Evolutionary conservation across 352 stramenopile genomes (phyloP), one percentile per base, ranked within the genome.

Genomic region (Phytophthora pseudosyringae): DNA sequence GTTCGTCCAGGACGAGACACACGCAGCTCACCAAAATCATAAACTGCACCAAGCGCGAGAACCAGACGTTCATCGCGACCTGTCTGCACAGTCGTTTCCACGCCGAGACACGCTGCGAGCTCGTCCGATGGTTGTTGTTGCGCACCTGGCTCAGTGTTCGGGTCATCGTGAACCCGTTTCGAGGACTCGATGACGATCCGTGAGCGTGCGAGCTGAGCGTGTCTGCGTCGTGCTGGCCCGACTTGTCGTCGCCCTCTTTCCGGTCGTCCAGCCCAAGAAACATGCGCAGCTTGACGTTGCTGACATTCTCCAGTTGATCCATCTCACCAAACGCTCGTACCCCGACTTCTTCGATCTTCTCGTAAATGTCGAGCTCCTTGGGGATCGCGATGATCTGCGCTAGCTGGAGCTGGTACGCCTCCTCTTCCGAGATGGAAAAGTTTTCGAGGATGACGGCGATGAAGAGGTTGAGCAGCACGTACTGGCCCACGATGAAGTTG

Each of bases 401-500:
- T 21, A 93, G 77, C 62, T 93, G 85, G n/a, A 92, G 64, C 33
- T 93, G 85, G 25, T 93, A 93, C 3, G 85, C 85, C 57, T 93
- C 85, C 49, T 93, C 85, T 51, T 93, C 85, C 0, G 83, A 84
- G 38, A 93, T 89, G 11, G 81, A 78, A 56, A 94, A 94, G 46
- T 94, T 94, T 16, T 94, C 85, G 36, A 94, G 75, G 56, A 92
- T 94, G 44, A 92, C 85, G 41, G 85, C 85, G 43, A 94, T 92
- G 52, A 94, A 94, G 7, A 94, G 69, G 45, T 94, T 94, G 9
- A 94, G 70, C 26, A 94, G 64, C 49, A 94, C 83, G 64, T 92
- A 90, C 59, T 93, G 82, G 1, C 84, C 84, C 0, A 91, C 35
- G 39, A 93, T 89, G 64, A 93, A 93, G 56, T 83, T 87, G 51